phyloP scores from a whole-genome alignment of 2,329 filamentous ascomycete species.

The Thelonectria olida region DNA sequence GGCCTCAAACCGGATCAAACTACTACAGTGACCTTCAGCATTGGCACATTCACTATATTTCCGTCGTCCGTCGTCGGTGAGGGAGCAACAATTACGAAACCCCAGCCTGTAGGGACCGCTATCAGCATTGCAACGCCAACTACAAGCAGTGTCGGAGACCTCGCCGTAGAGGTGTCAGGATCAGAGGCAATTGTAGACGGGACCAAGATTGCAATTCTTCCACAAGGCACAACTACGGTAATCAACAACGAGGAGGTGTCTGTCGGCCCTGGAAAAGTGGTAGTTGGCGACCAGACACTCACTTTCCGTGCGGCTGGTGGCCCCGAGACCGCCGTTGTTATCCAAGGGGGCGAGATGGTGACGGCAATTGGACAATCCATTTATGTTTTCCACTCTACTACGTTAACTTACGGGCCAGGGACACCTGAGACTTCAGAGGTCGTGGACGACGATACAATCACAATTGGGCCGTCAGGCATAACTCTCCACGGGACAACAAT shows the following conservation, averaged over 20 bases:
- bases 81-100: conserved; percentile 55
- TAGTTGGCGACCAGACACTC: conserved; percentile 50
- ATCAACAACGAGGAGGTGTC: conserved; percentile 46
- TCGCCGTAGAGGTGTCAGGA: conserved; percentile 54
- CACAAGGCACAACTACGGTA: conserved; percentile 45
- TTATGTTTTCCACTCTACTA: conserved; percentile 53
- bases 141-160: conserved; percentile 48
- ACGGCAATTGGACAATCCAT: conserved; percentile 53
- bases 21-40: conserved; percentile 52
- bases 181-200: conserved; percentile 53
- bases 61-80: conserved; percentile 56
- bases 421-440: conserved; percentile 47
- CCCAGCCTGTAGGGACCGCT: conserved; percentile 43
- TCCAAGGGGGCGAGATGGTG: conserved; percentile 59
- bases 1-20: conserved; percentile 49
- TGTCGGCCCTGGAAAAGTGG: conserved; percentile 46
- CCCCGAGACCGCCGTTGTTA: conserved; percentile 53
- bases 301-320: conserved; percentile 44
- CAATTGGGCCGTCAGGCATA: conserved; percentile 58
- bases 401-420: conserved; percentile 55
- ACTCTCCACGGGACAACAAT: conserved; percentile 52
- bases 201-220: conserved; percentile 53
- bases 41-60: conserved; percentile 57
- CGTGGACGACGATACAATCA: conserved; percentile 61
- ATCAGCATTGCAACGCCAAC: conserved; percentile 48